These are phyloP conservation scores for Rhizopus delemar DNA, from an alignment of 371 early-diverging fungal species.

Conservation along the genomic window DNA sequence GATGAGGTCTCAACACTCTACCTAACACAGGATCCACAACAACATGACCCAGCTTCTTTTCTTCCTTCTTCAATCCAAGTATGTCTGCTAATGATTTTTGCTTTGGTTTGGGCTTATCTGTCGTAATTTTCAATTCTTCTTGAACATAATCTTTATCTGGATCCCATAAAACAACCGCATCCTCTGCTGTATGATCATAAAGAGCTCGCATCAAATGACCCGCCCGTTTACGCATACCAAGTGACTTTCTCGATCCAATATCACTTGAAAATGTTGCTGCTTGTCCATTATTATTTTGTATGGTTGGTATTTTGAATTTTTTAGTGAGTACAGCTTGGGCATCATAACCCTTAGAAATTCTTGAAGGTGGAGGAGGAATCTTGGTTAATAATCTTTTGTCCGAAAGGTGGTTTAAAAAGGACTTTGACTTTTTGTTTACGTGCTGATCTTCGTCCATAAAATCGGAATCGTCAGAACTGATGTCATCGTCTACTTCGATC, in stretches of 20 bases:
- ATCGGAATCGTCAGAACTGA: slow-evolving; percentile 25
- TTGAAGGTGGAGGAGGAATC: slow-evolving; percentile 20
- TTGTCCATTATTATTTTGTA: not conserved
- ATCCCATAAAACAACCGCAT: slow-evolving; percentile 83
- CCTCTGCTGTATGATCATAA: slow-evolving; percentile 84
- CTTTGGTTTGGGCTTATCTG: slow-evolving; percentile 29
- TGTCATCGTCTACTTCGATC: slow-evolving; percentile 16
- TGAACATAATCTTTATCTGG: slow-evolving; percentile 62
- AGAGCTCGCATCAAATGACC: slow-evolving; percentile 52
- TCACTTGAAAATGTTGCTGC: not conserved
- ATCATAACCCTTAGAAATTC: slow-evolving; percentile 35
- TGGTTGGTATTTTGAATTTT: slow-evolving; percentile 44
- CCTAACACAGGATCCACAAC: slow-evolving; percentile 85
- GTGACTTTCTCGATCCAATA: slow-evolving; percentile 21
- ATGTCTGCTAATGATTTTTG: slow-evolving; percentile 52
- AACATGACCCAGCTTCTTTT: slow-evolving; percentile 57
- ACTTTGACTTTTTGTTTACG: slow-evolving; percentile 6
- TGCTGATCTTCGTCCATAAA: slow-evolving; percentile 27
- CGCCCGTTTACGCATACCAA: slow-evolving; percentile 25
- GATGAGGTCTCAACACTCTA: slow-evolving; percentile 90
- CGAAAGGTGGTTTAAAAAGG: slow-evolving; percentile 14
- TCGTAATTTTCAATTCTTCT: slow-evolving; percentile 36
- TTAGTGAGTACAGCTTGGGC: slow-evolving; percentile 30
- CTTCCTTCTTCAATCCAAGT: slow-evolving; percentile 56
- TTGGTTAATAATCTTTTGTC: slow-evolving; percentile 13